Evolutionary conservation across 148 eudicot genomes (phyloP).

Genomic region (Diospyros lotus): DNA sequence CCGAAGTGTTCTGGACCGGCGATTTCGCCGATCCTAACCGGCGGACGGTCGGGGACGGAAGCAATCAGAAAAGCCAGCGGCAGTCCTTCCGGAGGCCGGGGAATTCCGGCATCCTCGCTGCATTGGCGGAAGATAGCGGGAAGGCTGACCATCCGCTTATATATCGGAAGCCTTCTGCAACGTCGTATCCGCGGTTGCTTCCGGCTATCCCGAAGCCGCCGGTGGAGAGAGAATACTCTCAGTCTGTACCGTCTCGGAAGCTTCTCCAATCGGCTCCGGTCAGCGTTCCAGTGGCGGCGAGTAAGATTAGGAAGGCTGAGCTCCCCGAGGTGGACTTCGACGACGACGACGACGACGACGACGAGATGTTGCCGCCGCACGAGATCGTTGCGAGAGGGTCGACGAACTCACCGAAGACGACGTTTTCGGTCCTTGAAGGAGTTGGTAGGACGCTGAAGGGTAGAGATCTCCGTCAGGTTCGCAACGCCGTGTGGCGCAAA

Average conservation of each 20-base stretch:
- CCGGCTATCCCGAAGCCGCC: slow-evolving; percentile 49
- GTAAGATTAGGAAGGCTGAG: slow-evolving; percentile 18
- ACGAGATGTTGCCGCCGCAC: slow-evolving; percentile 75
- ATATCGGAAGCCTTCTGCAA: slow-evolving; percentile 17
- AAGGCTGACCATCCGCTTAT: slow-evolving; percentile 15
- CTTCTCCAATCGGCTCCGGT: slow-evolving; percentile 56
- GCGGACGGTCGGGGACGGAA: background rate
- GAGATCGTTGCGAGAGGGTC: slow-evolving; percentile 67
- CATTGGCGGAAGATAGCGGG: slow-evolving; percentile 34
- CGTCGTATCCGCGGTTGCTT: slow-evolving; percentile 27
- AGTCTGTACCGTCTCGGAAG: slow-evolving; percentile 30
- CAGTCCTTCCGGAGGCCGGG: slow-evolving; percentile 24
- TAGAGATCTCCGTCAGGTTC: slow-evolving; percentile 61
- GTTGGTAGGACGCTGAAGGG: slow-evolving; percentile 75
- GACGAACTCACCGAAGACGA: slow-evolving; percentile 23
- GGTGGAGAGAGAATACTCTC: slow-evolving; percentile 22
- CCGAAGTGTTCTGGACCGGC: slow-evolving; percentile 50
- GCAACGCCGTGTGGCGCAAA: slow-evolving; percentile 61
- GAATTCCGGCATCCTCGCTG: slow-evolving; percentile 51
- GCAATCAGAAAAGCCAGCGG: background rate
- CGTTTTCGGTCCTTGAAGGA: slow-evolving; percentile 72
- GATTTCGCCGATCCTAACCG: slow-evolving; percentile 29
- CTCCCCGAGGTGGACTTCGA: slow-evolving; percentile 25
- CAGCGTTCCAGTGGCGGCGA: slow-evolving; percentile 42
- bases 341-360: slow-evolving; percentile 39